Percentiles rank a stretch among this genome's conserved stretches.
phyloP scores from a whole-genome alignment of 495 filamentous ascomycete genomes.

The Penicillium mononematosum region DNA sequence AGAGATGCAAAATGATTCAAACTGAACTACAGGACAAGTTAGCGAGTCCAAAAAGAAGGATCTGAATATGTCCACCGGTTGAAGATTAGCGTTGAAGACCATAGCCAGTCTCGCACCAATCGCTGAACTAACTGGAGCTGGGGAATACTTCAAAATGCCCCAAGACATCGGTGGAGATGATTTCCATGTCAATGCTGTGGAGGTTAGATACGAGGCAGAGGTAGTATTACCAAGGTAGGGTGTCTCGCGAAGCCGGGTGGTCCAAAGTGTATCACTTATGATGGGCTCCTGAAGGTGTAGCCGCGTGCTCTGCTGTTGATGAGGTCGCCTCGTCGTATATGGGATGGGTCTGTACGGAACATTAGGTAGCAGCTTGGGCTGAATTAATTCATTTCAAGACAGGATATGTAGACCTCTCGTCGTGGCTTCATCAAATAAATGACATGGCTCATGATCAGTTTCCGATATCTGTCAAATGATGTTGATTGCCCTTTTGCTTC shows the following conservation, averaged over 20 bases:
- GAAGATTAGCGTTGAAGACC: not conserved
- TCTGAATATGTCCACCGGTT: not conserved
- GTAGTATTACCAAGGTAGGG: too few relatives aligned
- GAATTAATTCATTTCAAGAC: not conserved
- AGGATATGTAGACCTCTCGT: constrained; percentile 1
- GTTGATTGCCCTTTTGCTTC: not conserved
- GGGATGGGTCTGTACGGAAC: not conserved
- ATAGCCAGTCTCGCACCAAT: not conserved
- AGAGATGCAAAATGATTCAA: not conserved
- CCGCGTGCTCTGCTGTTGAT: not conserved
- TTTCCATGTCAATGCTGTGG: not conserved
- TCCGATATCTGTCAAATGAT: constrained; percentile 1
- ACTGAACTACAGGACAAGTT: not conserved
- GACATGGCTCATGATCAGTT: constrained; percentile 1
- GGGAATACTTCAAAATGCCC: not conserved
- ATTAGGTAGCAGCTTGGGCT: not conserved
- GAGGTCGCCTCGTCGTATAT: not conserved
- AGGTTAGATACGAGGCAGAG: too few relatives aligned
- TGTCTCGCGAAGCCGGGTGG: not conserved
- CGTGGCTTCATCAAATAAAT: not conserved
- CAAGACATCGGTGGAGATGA: not conserved
- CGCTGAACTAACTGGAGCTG: not conserved
- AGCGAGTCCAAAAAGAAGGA: not conserved
- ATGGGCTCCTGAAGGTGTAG: not conserved
- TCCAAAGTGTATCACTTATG: not conserved